Base-by-base conservation (phyloP, 2,329 filamentous ascomycete species). In the Venturia effusa region DNA sequence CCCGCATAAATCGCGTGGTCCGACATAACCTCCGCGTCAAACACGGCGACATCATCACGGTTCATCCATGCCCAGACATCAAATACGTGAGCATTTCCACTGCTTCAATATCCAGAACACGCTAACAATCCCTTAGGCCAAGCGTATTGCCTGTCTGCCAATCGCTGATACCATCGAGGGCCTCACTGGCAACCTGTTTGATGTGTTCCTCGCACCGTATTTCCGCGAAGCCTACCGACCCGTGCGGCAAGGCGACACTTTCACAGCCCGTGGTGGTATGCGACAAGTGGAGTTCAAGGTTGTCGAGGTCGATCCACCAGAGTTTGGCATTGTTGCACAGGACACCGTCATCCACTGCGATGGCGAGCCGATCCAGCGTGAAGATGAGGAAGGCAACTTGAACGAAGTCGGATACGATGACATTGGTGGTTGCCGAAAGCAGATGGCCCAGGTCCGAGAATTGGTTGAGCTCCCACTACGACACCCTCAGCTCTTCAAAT, bases 241-340 rank as follows among this genome's bases (percentile, higher is more conserved):
- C 64, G 92, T 99, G 67, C 88, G 92, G 75, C 94, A 97, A 83
- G 94, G 94, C 72, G 94, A 99, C 74, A 85, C 97, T 65, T 99
- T 99, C 84, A 97, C 92, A 76, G 91, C 94, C 67, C 89, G 94
- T 73, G 94, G 93, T 79, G 93, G 92, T 75, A 99, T 99, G 94
- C 88, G 94, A 77, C 93, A 97, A 78, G 94, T 99, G 41, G 94
- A 99, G 75, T 99, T 99, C 83, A 99, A 99, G 84, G 93, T 99
- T 51, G 93, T 99, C 59, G 94, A 99, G 80, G 92, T 99, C 60
- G 94, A 99, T 72, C 92, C 94, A 59, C 94, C 94, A 69, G 94
- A 99, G 82, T 97, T 95, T 74, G 95, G 95, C 71, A 99, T 99
- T 68, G 94, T 99, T 65, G 94, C 94, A 66, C 94, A 99, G 79